A percentile compares a stretch with the other conserved stretches of the same genome.
phyloP scores from a whole-genome alignment of 2,329 filamentous ascomycete genomes.

The Penicillium palitans region DNA sequence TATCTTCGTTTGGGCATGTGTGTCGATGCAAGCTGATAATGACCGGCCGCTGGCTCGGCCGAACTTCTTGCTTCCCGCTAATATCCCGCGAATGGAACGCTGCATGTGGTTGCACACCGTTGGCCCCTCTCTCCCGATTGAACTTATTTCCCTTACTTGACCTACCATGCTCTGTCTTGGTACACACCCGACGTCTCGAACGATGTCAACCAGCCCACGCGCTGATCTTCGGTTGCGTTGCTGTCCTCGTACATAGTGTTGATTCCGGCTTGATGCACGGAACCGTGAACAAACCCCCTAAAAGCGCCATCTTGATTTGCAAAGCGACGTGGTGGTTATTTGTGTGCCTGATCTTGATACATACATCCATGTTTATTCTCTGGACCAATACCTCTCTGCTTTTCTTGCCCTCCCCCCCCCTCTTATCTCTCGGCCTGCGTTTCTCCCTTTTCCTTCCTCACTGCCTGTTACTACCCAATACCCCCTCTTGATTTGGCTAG shows the following conservation, averaged over 20 bases:
- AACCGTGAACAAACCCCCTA: conserved; percentile 19
- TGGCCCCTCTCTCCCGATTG: neutral
- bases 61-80: neutral
- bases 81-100: neutral
- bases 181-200: neutral
- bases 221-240: neutral
- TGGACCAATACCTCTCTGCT: conserved; percentile 2
- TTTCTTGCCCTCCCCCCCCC: conserved; percentile 1
- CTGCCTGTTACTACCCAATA: conserved; percentile 18
- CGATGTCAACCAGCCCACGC: neutral
- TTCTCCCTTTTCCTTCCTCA: neutral
- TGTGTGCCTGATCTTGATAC: conserved; percentile 3
- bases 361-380: neutral
- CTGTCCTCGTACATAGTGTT: conserved; percentile 26
- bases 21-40: conserved; percentile 6
- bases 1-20: conserved; percentile 1
- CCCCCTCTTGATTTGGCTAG: conserved; percentile 24
- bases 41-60: conserved; percentile 20
- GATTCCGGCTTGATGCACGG: conserved; percentile 19
- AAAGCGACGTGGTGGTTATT: conserved; percentile 15
- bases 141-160: neutral
- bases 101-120: conserved; percentile 1
- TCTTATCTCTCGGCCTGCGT: neutral
- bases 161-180: neutral
- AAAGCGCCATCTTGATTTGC: conserved; percentile 14